phyloP scores from a whole-genome alignment of 257 asterid species.

The Solanum habrochaites region DNA sequence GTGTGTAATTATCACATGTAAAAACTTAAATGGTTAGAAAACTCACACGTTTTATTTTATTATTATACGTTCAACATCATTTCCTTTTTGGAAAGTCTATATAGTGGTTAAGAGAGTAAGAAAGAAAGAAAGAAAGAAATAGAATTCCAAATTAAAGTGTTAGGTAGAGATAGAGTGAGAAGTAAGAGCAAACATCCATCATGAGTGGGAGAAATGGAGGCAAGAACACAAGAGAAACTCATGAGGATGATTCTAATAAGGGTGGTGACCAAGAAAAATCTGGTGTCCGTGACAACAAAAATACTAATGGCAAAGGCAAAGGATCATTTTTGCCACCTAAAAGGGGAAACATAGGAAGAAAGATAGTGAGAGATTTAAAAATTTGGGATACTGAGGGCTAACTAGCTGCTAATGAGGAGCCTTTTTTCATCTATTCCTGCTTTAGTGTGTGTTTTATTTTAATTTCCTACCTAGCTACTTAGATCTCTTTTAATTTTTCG shows the following conservation, averaged over 20 bases:
- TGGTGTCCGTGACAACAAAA: neutral
- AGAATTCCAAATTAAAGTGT: neutral
- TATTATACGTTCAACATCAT: no score
- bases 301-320: neutral
- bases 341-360: neutral
- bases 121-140: neutral
- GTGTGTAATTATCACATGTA: no score
- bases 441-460: neutral
- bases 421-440: neutral
- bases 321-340: neutral
- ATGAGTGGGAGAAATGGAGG: neutral
- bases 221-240: neutral
- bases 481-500: neutral
- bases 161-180: neutral
- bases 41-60: no score
- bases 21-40: no score
- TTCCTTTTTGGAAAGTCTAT: neutral
- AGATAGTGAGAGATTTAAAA: neutral
- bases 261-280: neutral
- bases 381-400: neutral
- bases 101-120: neutral
- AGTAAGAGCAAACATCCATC: neutral
- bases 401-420: neutral
- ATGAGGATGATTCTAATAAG: neutral
- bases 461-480: neutral